These are phyloP conservation scores for Aspergillus cristatus DNA, from an alignment of 495 filamentous ascomycete species.

Conservation along the genomic window DNA sequence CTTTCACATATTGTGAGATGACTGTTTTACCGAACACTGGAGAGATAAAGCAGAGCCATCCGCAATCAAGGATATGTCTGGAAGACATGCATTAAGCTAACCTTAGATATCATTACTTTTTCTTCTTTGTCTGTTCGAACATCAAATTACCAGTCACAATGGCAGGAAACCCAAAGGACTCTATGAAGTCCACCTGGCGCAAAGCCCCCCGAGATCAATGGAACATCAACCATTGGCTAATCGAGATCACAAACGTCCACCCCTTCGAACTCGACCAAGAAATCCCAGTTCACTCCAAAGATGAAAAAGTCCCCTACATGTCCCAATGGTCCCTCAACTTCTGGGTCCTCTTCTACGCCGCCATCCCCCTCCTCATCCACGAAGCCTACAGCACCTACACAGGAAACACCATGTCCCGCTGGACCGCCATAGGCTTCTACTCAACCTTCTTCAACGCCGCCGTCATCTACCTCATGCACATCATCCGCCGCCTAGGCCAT, in stretches of 20 bases:
- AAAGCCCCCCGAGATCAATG: constrained; percentile 22
- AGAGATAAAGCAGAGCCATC: too few relatives aligned
- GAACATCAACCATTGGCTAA: constrained; percentile 25
- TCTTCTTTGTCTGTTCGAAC: too few relatives aligned
- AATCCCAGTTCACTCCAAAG: constrained; percentile 27
- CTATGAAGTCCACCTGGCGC: constrained; percentile 37
- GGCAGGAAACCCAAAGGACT: constrained; percentile 25
- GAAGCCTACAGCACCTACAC: constrained; percentile 23
- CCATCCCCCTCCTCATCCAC: constrained; percentile 27
- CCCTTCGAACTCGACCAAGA: constrained; percentile 23
- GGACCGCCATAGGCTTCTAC: constrained; percentile 28
- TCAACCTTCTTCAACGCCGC: constrained; percentile 24
- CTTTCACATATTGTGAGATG: too few relatives aligned
- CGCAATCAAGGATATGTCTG: too few relatives aligned
- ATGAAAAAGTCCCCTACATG: constrained; percentile 29
- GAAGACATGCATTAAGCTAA: too few relatives aligned
- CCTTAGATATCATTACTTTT: too few relatives aligned
- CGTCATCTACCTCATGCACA: constrained; percentile 25
- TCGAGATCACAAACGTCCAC: constrained; percentile 28
- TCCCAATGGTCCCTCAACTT: constrained; percentile 30
- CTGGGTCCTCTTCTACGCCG: constrained; percentile 31
- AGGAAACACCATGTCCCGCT: constrained; percentile 19
- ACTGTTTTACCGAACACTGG: too few relatives aligned
- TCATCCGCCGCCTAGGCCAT: constrained; percentile 17
- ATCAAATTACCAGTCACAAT: too few relatives aligned